Evolutionary conservation across 768 basidiomycete species (phyloP), one percentile per base, ranked within the genome.

Genomic region (Lyophyllum decastes): DNA sequence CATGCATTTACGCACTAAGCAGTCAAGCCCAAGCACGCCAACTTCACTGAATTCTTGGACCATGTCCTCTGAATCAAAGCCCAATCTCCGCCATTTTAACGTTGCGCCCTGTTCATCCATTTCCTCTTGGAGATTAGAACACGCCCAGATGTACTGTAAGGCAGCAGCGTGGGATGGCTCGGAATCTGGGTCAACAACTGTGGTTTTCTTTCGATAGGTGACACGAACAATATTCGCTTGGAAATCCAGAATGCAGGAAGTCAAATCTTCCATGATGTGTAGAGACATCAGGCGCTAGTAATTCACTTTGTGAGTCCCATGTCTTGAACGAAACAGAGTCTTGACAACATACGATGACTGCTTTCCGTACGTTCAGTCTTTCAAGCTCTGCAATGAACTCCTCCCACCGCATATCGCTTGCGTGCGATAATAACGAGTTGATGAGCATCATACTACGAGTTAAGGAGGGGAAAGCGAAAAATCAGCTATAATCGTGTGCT

Each of bases 161-260:
- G 82, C 76, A 19, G 74, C 76, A 12, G 74, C 76, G 63, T 92
- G 89, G 4, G 76, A 71, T 4, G 80, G 78, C 54, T 90, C 87
- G 41, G 71, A 69, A 26, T 86, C 84, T 2, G 88, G 83, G 64
- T 92, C 88, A 17, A 95, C 90, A 22, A 83, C 71, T 2, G 90
- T 90, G 16, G 81, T 89, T 74, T 93, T 94, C 76, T 89, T 90
- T 54, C 88, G 84, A 69, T 90, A 89, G 14, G 84, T 85, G 26
- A 92, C 84, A 38, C 90, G 85, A 54, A 91, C 78, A 57, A 94
- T 83, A 71, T 92, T 93, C 25, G 90, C 87, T 75, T 95, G 93
- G 70, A 94, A 95, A 68, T 94, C 90, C 54, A 94, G 79, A 47
- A 95, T 88, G 57, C 87, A 88, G 0, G 92, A 94, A 7, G 88